Evolutionary conservation across 768 basidiomycete species (phyloP), one percentile per base, ranked within the genome.

Genomic region (Coprinopsis sp.): DNA sequence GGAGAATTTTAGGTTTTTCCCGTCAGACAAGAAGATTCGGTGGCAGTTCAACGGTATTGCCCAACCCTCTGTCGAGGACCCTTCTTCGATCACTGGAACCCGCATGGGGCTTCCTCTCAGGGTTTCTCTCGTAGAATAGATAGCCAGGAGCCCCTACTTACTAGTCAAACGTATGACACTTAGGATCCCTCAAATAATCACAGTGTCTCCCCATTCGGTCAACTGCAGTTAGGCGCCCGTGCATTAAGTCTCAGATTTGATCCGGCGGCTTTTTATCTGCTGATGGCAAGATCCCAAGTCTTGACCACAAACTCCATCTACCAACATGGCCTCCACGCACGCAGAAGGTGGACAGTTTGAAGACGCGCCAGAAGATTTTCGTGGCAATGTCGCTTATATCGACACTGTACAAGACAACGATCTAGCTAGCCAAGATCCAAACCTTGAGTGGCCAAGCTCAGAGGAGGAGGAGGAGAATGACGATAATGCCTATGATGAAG

Each of bases 341-440:
- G 54, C 72, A 43, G 74, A 66, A 40, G 63, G 62, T 21, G 79
- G 80, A 14, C 84, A 83, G 54, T 82, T 86, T 51, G 81, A 84
- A 53, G 81, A 84, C 59, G 77, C 79, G 0, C 63, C 67, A 13
- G 74, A 72, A 16, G 63, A 61, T 4, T 44, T 43, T 28, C 44
- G 41, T 30, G 42, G 28, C 5, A 25, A 37, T 2, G 52, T 49
- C 16, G 50, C 63, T 12, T 77, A 73, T 50, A 73, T 80, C 46
- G 78, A 79, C 54, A 61, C 64, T 3, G 62, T 69, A 3, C 54
- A 65, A 23, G 54, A 59, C 29, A 68, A 68, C 50, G 66, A 69
- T 16, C 75, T 69, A 18, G 56, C 57, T 36, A 59, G 62, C 11
- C 65, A 62, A 5, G 19, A 7, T 24, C 56, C 63, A 22, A 61